A percentile compares a stretch with the other conserved stretches of the same genome.
Conservation (phyloP, 1,284 basidiomycete genomes). For the Thecaphora thlaspeos region DNA sequence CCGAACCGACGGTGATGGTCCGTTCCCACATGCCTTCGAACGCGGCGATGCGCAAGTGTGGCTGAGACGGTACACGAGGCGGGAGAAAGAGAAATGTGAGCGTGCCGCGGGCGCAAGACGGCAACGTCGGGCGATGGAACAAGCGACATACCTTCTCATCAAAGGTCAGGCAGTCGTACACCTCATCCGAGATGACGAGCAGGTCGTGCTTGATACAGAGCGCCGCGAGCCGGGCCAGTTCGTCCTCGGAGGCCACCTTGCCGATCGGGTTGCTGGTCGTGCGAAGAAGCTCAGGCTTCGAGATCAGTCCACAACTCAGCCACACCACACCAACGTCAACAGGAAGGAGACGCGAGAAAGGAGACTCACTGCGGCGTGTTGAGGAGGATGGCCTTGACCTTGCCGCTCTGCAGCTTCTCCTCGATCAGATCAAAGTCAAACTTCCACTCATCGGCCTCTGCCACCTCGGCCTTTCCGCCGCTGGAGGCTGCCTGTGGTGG, state of each 20-base stretch:
- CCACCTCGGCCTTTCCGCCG: constrained; percentile 5
- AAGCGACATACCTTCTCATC: no score
- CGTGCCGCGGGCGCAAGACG: no score
- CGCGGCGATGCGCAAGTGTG: constrained; percentile 86
- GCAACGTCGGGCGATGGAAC: no score
- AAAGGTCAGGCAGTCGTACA: constrained; percentile 88
- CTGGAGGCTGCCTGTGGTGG: constrained; percentile 64
- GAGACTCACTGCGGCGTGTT: constrained; percentile 71
- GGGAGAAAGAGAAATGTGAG: no score
- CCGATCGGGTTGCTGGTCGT: constrained; percentile 72
- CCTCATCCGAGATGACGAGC: constrained; percentile 89
- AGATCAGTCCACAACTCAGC: no score
- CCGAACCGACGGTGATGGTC: constrained; percentile 77
- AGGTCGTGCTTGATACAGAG: constrained; percentile 90
- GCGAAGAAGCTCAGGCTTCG: no score
- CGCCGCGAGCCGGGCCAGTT: constrained; percentile 79
- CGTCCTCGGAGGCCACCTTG: constrained; percentile 83
- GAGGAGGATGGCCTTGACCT: constrained; percentile 67
- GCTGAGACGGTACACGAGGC: no score
- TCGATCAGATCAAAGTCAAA: constrained; percentile 66
- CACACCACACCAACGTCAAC: no score
- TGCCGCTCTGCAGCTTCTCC: constrained; percentile 79
- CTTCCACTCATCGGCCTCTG: constrained; percentile 59
- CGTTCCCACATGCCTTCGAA: constrained; percentile 86
- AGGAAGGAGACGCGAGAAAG: no score